Evolutionary conservation across 176 grass and related monocot genomes (phyloP).

Genomic region (Zoysia pacifica): DNA sequence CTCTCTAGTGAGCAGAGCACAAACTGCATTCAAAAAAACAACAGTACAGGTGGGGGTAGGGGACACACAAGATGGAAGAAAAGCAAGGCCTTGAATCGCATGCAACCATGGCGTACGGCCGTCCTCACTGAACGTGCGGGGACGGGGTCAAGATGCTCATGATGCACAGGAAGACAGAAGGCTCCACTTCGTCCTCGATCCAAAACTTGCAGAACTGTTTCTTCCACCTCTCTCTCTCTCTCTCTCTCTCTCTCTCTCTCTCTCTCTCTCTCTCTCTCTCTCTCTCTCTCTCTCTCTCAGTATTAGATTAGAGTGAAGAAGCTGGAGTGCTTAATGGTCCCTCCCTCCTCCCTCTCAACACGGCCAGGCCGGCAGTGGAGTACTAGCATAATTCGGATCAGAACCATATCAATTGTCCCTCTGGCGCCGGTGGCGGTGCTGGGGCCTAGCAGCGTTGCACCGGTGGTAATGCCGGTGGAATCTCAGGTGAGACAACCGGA

Average conservation of each 20-base stretch:
- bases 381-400: not conserved
- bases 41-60: not conserved
- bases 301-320: too few species aligned
- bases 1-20: not conserved
- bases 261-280: too few species aligned
- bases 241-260: too few species aligned
- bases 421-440: not conserved
- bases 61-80: slow-evolving; percentile 13
- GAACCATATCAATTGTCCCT: slow-evolving; percentile 51
- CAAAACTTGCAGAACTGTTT: not conserved
- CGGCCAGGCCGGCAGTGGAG: too few species aligned
- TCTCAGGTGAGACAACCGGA: slow-evolving; percentile 42
- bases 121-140: not conserved
- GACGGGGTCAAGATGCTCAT: slow-evolving; percentile 30
- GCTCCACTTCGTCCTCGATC: not conserved
- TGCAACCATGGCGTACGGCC: not conserved
- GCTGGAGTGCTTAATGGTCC: not conserved
- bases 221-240: too few species aligned
- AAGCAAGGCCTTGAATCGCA: not conserved
- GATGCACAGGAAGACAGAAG: slow-evolving; percentile 32
- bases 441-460: not conserved
- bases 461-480: slow-evolving; percentile 27
- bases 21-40: slow-evolving; percentile 10
- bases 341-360: not conserved
- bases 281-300: too few species aligned